Evolutionary conservation across 2,329 filamentous ascomycete species (phyloP), one percentile per base, ranked within the genome.

Genomic region (Blumeriella jaapii): DNA sequence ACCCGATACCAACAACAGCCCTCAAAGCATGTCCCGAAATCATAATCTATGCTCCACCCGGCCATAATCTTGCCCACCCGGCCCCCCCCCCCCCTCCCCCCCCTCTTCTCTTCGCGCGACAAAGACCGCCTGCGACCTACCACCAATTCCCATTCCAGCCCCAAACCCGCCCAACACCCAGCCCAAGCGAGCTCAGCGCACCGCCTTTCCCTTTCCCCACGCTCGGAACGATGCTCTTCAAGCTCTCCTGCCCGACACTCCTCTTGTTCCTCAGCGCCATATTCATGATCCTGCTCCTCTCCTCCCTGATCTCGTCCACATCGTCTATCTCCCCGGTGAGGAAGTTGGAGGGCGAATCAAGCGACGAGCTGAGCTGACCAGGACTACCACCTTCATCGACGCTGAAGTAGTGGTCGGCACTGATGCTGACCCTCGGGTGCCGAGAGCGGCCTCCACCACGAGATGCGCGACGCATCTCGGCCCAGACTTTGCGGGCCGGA

Each of bases 401-500:
- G 10, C 32, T 41, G 18, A 38, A 45, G 18, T 46, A 48, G 18
- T 49, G 46, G 19, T 50, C 45, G 5, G 44, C 44, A 27, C 41
- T 45, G 19, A 51, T 38, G 16, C 42, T 50, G 3, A 27, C 38
- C 18, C 46, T 40, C 3, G 28, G 34, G 30, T 49, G 39, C 6
- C 33, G 40, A 28, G 38, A 32, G n/a, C 37, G 28, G 29, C 19
- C 26, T 12, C 34, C 29, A n/a, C 45, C 36, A 7, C 49, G 45
- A n/a, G 52, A 55, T 14, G 23, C 41, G 3, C 40, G 41, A 14
- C 52, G 47, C 49, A 56, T 55, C 25, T 54, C 43, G 15, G 41
- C 47, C 53, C 53, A 56, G 8, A 56, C 55, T 27, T 52, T 50
- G 11, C 51, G 43, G 19, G 53, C 53, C 25, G 51, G 53, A 33